Evolutionary conservation across 148 eudicot species (phyloP), one percentile per base, ranked within the genome.

Genomic region (Dianthus caryophyllus): DNA sequence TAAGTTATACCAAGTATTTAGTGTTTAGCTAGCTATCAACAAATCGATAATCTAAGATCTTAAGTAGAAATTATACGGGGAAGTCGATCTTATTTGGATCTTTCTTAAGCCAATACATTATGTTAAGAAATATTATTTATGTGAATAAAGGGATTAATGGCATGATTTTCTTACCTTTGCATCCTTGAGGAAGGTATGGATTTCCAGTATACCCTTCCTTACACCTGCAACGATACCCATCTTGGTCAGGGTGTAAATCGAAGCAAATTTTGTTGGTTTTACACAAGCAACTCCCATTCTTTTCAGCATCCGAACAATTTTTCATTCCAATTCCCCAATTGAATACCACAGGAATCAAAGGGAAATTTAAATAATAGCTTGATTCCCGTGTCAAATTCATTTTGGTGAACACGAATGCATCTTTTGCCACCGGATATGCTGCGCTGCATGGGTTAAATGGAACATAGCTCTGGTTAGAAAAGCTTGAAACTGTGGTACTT

Each of bases 121-220:
- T n/a, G n/a, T n/a, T n/a, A n/a, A n/a, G n/a, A n/a, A n/a, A n/a
- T n/a, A n/a, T n/a, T n/a, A n/a, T n/a, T n/a, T n/a, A n/a, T n/a
- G n/a, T n/a, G n/a, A n/a, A n/a, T 13, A 41, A 41, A 41, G 6
- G 6, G 12, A 9, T 6, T 9, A 41, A 41, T 41, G 10, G 1
- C 0, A 25, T 0, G 17, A 16, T 17, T 6, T 38, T 20, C 1
- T 30, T 70, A 71, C 74, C 74, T 52, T 4, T 10, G 67, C 74
- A 71, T 10, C 74, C 74, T 36, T 38, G 18, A 17, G 67, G 74
- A 61, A 71, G 74, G 29, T 71, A 71, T 1, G 74, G 74, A 46
- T 71, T 71, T 6, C 74, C 67, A 25, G n/a, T 11, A 25, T 12
- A 71, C 6, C 74, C 74, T 24, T 50, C 61, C 17, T 50, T 61